Evolutionary conservation across 2,329 filamentous ascomycete species (phyloP).

Genomic region (Sporothrix brunneoviolacea): DNA sequence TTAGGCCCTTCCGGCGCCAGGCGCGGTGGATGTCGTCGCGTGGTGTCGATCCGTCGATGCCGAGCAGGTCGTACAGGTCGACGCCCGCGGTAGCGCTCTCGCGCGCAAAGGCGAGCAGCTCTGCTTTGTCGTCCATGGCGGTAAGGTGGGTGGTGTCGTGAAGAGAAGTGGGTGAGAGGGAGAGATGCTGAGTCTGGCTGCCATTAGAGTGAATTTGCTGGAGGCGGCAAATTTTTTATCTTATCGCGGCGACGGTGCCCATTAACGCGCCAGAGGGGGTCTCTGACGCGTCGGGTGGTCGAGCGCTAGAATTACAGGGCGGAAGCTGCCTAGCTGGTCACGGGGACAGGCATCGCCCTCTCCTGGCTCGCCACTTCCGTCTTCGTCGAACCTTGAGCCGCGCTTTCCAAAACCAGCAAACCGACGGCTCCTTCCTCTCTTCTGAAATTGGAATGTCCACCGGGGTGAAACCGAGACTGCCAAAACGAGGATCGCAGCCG

Average conservation of each 20-base stretch:
- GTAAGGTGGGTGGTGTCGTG: neutral
- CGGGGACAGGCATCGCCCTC: too few species aligned
- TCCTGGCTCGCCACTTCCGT: too few species aligned
- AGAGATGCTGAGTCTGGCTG: too few species aligned
- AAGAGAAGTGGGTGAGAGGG: neutral
- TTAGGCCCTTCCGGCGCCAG: slow-evolving; percentile 72
- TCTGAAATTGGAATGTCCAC: neutral
- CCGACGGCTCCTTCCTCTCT: neutral
- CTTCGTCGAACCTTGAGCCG: neutral
- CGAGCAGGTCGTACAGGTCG: slow-evolving; percentile 75
- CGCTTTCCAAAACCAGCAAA: neutral
- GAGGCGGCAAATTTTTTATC: slow-evolving; percentile 7
- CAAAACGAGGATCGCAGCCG: neutral
- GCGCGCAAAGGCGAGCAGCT: slow-evolving; percentile 46
- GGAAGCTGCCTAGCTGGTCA: too few species aligned
- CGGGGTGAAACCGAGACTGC: neutral
- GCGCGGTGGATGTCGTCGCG: slow-evolving; percentile 74
- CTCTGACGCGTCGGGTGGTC: neutral
- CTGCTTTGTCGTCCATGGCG: slow-evolving; percentile 31
- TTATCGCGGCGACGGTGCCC: slow-evolving; percentile 3
- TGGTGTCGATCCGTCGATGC: slow-evolving; percentile 55
- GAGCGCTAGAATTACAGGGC: neutral
- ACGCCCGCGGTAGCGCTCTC: slow-evolving; percentile 54
- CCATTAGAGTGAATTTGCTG: too few species aligned
- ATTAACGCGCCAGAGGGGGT: slow-evolving; percentile 1